Evolutionary conservation across 805 yeast species (phyloP).

Genomic region (Metschnikowia arizonensis): DNA sequence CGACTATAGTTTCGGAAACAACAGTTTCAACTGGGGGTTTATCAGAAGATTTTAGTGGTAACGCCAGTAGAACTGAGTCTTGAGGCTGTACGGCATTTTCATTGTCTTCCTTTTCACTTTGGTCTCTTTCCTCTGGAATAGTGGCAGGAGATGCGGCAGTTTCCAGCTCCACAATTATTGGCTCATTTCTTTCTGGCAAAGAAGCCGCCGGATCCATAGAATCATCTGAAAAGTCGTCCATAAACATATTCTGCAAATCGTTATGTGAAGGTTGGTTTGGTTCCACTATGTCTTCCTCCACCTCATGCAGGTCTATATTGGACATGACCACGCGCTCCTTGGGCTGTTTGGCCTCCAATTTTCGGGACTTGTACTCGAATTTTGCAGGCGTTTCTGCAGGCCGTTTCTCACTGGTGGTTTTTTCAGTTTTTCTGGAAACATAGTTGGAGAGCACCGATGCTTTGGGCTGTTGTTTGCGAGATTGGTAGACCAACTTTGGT

Average conservation of each 20-base stretch:
- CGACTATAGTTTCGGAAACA: slow-evolving; percentile 22
- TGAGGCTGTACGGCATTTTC: background rate
- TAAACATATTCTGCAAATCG: slow-evolving; percentile 13
- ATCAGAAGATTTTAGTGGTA: background rate
- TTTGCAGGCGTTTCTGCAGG: slow-evolving; percentile 4
- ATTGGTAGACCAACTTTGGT: slow-evolving; percentile 12
- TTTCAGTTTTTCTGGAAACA: slow-evolving; percentile 16
- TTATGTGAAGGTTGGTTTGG: slow-evolving; percentile 5
- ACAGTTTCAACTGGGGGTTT: background rate
- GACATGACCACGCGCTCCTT: slow-evolving; percentile 38
- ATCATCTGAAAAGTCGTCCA: slow-evolving; percentile 19
- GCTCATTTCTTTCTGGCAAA: slow-evolving; percentile 12
- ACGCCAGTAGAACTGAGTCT: background rate
- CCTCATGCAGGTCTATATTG: slow-evolving; percentile 9
- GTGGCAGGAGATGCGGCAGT: no score
- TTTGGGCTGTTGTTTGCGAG: slow-evolving; percentile 14
- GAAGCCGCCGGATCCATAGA: slow-evolving; percentile 4
- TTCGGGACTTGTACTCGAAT: slow-evolving; percentile 35
- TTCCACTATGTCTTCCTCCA: background rate
- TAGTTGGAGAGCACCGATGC: slow-evolving; percentile 13
- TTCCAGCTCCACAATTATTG: slow-evolving; percentile 11
- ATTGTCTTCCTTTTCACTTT: background rate
- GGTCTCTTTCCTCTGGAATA: no score
- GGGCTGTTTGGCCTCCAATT: slow-evolving; percentile 26
- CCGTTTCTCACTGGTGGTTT: background rate